Percentiles rank a stretch among this genome's conserved stretches.
Conservation (phyloP, 208 protist genomes). For the Leishmania amazonensis region DNA sequence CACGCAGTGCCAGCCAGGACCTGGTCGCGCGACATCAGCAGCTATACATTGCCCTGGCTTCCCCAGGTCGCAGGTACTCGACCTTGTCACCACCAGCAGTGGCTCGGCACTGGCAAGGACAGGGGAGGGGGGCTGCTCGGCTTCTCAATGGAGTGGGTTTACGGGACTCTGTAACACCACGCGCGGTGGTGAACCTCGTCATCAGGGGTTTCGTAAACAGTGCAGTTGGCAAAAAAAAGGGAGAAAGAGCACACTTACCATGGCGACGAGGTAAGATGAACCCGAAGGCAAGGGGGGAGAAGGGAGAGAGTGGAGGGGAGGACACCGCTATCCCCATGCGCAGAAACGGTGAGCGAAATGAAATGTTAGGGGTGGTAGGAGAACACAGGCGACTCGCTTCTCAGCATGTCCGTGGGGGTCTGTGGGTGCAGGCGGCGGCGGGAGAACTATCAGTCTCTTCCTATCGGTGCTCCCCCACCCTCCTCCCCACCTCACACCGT, state of each 20-base stretch:
- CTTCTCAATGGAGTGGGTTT: background rate
- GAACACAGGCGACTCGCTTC: background rate
- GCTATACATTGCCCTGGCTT: background rate
- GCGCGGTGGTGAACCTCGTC: background rate
- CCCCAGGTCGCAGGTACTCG: background rate
- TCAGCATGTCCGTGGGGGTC: background rate
- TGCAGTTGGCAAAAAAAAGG: background rate
- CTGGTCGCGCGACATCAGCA: background rate
- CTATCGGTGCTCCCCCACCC: background rate
- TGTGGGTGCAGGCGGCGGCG: background rate
- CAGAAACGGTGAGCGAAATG: background rate
- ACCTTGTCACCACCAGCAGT: background rate
- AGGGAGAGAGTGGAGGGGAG: background rate
- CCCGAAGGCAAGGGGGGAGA: background rate
- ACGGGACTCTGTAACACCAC: background rate
- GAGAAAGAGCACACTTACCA: background rate
- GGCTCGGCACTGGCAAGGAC: background rate
- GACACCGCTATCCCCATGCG: background rate
- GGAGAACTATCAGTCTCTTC: background rate
- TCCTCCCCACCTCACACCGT: background rate
- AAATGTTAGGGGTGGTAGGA: background rate
- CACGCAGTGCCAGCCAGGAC: background rate
- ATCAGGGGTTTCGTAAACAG: background rate
- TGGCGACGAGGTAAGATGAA: background rate
- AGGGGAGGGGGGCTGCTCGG: background rate